Evolutionary conservation across 2,329 filamentous ascomycete genomes (phyloP).

Genomic region (Fusarium pseudograminearum): DNA sequence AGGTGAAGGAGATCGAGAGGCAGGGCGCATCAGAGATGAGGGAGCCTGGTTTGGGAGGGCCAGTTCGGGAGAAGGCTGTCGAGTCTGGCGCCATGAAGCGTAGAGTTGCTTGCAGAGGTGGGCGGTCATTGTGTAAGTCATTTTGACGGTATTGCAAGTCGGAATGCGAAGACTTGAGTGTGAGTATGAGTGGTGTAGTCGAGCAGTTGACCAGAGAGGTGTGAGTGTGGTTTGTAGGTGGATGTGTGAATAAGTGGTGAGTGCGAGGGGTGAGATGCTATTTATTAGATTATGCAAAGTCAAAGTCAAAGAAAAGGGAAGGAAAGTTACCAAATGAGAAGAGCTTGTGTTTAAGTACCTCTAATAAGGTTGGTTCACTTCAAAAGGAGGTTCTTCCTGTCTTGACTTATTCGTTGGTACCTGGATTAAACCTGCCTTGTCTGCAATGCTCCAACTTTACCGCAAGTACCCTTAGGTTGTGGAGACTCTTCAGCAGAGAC

Average conservation of each 20-base stretch:
- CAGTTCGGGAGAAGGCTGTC: slow-evolving; percentile 55
- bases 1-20: slow-evolving; percentile 47
- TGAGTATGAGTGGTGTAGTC: slow-evolving; percentile 8
- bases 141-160: slow-evolving; percentile 47
- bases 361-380: slow-evolving; percentile 1
- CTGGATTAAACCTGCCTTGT: slow-evolving; percentile 25
- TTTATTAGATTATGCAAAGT: slow-evolving; percentile 13
- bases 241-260: not conserved
- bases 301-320: slow-evolving; percentile 4
- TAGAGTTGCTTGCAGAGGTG: slow-evolving; percentile 71
- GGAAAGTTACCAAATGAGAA: slow-evolving; percentile 2
- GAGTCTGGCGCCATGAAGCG: slow-evolving; percentile 67
- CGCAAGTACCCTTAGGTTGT: slow-evolving; percentile 8
- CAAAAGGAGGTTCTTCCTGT: slow-evolving; percentile 17
- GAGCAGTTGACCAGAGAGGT: slow-evolving; percentile 3
- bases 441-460: slow-evolving; percentile 13
- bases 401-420: slow-evolving; percentile 22
- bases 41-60: slow-evolving; percentile 46
- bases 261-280: slow-evolving; percentile 3
- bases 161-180: slow-evolving; percentile 2
- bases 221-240: slow-evolving; percentile 2
- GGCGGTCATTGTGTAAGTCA: slow-evolving; percentile 73
- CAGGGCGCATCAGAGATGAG: slow-evolving; percentile 44
- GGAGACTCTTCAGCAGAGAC: not conserved
- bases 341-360: slow-evolving; percentile 31